These are phyloP conservation scores for Cyclotella choctawhatcheeana DNA, from an alignment of 108 stramenopile genomes.

Conservation along the genomic window DNA sequence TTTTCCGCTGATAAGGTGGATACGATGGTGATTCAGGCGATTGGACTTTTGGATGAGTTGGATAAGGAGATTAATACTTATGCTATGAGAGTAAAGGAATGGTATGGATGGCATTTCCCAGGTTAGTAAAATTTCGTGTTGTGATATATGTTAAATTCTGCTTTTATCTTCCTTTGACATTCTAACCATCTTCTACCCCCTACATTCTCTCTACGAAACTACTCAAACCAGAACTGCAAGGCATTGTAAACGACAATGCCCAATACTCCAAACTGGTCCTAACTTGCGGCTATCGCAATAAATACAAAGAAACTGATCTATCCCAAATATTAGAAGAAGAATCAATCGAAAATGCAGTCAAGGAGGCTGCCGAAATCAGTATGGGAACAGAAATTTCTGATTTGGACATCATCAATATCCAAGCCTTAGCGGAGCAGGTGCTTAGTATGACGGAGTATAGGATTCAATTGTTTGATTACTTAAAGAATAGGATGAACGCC, in stretches of 20 bases:
- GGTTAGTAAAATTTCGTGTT: slow-evolving; percentile 47
- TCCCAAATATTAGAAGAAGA: slow-evolving; percentile 93
- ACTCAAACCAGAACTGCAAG: slow-evolving; percentile 79
- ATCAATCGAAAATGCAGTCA: slow-evolving; percentile 83
- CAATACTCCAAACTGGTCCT: slow-evolving; percentile 96
- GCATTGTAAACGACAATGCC: slow-evolving; percentile 96
- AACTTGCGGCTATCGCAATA: slow-evolving; percentile 88
- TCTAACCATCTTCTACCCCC: background rate
- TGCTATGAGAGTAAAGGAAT: slow-evolving; percentile 99
- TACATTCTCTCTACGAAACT: too few relatives aligned
- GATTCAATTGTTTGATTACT: slow-evolving; percentile 97
- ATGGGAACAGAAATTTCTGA: slow-evolving; percentile 99
- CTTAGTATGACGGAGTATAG: slow-evolving; percentile 97
- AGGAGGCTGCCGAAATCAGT: slow-evolving; percentile 97
- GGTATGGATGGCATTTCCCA: slow-evolving; percentile 99
- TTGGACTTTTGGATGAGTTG: slow-evolving; percentile 98
- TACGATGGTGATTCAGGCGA: slow-evolving; percentile 99
- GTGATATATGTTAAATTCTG: background rate
- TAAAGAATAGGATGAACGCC: slow-evolving; percentile 99
- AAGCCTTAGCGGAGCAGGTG: slow-evolving; percentile 94
- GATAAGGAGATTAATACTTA: slow-evolving; percentile 99
- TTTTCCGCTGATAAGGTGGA: slow-evolving; percentile 99
- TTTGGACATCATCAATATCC: slow-evolving; percentile 93
- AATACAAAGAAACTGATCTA: slow-evolving; percentile 87
- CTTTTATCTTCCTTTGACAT: background rate